Percentiles rank a stretch among this genome's conserved stretches.
Evolutionary conservation across 805 yeast genomes (phyloP).

Genomic region (Wickerhamiella sorbophila): DNA sequence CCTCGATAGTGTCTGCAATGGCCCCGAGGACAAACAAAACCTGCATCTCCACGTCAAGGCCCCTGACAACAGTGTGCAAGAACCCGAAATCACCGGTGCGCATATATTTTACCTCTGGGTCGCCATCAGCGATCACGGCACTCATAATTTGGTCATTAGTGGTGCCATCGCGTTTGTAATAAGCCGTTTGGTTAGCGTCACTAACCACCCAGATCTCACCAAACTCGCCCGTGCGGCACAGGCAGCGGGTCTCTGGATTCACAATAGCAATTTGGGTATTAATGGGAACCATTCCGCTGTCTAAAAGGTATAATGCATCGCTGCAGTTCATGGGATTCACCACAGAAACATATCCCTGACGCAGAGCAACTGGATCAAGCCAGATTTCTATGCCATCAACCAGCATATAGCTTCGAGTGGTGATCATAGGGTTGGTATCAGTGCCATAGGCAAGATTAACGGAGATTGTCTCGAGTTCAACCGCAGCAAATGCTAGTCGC

Average conservation of each 20-base stretch:
- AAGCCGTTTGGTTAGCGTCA: slow-evolving; percentile 60
- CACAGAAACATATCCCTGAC: slow-evolving; percentile 76
- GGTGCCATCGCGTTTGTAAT: slow-evolving; percentile 41
- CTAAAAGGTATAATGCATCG: slow-evolving; percentile 65
- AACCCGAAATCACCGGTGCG: slow-evolving; percentile 95
- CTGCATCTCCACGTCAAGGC: slow-evolving; percentile 42
- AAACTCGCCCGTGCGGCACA: slow-evolving; percentile 79
- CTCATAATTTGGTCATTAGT: slow-evolving; percentile 37
- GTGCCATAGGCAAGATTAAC: slow-evolving; percentile 69
- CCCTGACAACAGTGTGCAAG: slow-evolving; percentile 50
- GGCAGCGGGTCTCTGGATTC: slow-evolving; percentile 72
- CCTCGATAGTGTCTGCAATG: slow-evolving; percentile 78
- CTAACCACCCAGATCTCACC: slow-evolving; percentile 97
- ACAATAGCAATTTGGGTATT: slow-evolving; percentile 90
- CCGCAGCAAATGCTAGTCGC: slow-evolving; percentile 45
- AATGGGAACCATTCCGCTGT: slow-evolving; percentile 91
- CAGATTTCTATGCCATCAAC: slow-evolving; percentile 78
- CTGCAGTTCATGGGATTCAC: slow-evolving; percentile 62
- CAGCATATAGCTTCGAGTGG: slow-evolving; percentile 75
- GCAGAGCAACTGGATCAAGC: slow-evolving; percentile 72
- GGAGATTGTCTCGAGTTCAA: slow-evolving; percentile 52
- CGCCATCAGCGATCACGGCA: slow-evolving; percentile 52
- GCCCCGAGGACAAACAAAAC: slow-evolving; percentile 74
- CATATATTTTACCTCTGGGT: slow-evolving; percentile 48
- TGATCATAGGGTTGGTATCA: slow-evolving; percentile 63